A percentile compares a stretch with the other conserved stretches of the same genome.
These are phyloP conservation scores for Hanseniaspora gamundiae DNA, from an alignment of 1,139 yeast genomes.

Conservation along the genomic window DNA sequence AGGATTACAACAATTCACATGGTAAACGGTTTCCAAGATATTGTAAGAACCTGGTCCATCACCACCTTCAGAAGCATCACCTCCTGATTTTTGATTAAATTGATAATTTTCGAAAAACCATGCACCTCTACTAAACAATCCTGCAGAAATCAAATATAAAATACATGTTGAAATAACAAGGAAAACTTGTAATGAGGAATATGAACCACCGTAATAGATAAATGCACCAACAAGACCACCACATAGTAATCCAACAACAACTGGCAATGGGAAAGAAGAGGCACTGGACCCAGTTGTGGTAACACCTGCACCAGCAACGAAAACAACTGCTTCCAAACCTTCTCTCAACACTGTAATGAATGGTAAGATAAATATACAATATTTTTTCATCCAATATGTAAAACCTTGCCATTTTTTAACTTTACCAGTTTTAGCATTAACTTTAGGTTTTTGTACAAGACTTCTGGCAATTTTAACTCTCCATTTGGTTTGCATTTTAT, in stretches of 20 bases:
- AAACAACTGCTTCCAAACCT: slow-evolving; percentile 86
- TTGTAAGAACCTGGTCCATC: slow-evolving; percentile 90
- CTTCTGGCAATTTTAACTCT: slow-evolving; percentile 50
- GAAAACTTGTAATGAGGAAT: slow-evolving; percentile 64
- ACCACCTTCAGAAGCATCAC: slow-evolving; percentile 82
- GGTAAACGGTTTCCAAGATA: slow-evolving; percentile 70
- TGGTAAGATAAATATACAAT: slow-evolving; percentile 69
- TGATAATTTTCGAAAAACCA: slow-evolving; percentile 69
- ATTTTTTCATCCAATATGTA: slow-evolving; percentile 37
- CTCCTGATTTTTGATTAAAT: slow-evolving; percentile 58
- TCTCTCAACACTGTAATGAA: slow-evolving; percentile 77
- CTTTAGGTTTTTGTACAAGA: slow-evolving; percentile 31
- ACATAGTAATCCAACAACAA: slow-evolving; percentile 60
- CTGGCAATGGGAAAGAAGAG: slow-evolving; percentile 72
- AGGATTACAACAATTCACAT: slow-evolving; percentile 90
- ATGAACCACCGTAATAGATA: slow-evolving; percentile 66
- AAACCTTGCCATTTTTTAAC: slow-evolving; percentile 19
- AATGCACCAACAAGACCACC: slow-evolving; percentile 56
- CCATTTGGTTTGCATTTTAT: slow-evolving; percentile 85
- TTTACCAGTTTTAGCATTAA: slow-evolving; percentile 22
- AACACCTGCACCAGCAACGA: slow-evolving; percentile 81
- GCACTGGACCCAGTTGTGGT: slow-evolving; percentile 40
- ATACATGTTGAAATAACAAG: slow-evolving; percentile 70
- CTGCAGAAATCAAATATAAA: slow-evolving; percentile 76
- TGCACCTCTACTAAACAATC: slow-evolving; percentile 78